phyloP scores from a whole-genome alignment of 345 rosid species.

The Lepidium sativum region DNA sequence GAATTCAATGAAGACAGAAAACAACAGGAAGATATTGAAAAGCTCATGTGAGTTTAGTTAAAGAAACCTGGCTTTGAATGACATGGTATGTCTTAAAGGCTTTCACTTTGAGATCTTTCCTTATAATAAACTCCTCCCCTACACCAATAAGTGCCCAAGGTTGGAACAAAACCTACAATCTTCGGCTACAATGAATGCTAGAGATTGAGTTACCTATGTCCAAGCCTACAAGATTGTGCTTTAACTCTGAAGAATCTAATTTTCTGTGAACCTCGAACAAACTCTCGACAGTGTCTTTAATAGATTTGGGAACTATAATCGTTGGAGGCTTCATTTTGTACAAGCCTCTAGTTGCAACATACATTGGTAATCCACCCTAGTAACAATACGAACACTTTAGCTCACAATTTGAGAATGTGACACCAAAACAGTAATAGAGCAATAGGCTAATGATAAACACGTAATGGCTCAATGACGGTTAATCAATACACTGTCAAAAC shows the following conservation, averaged over 20 bases:
- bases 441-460: background rate
- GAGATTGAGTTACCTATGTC: slow-evolving; percentile 53
- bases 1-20: background rate
- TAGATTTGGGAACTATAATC: slow-evolving; percentile 53
- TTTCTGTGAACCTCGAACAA: slow-evolving; percentile 76
- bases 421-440: background rate
- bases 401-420: background rate
- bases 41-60: background rate
- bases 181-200: background rate
- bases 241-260: slow-evolving; percentile 76
- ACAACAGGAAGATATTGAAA: background rate
- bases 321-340: slow-evolving; percentile 85
- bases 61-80: slow-evolving; percentile 73
- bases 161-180: background rate
- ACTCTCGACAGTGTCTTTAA: slow-evolving; percentile 61
- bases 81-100: slow-evolving; percentile 92
- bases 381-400: background rate
- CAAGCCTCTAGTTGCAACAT: slow-evolving; percentile 84
- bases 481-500: background rate
- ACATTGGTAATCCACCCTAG: slow-evolving; percentile 95
- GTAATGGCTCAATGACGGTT: background rate
- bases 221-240: slow-evolving; percentile 60
- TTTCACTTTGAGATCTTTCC: slow-evolving; percentile 79
- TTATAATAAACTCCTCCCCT: slow-evolving; percentile 77
- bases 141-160: slow-evolving; percentile 21